A percentile compares a stretch with the other conserved stretches of the same genome.
These are phyloP conservation scores for Globisporangium sylvaticum DNA, from an alignment of 352 stramenopile species.

Conservation along the genomic window DNA sequence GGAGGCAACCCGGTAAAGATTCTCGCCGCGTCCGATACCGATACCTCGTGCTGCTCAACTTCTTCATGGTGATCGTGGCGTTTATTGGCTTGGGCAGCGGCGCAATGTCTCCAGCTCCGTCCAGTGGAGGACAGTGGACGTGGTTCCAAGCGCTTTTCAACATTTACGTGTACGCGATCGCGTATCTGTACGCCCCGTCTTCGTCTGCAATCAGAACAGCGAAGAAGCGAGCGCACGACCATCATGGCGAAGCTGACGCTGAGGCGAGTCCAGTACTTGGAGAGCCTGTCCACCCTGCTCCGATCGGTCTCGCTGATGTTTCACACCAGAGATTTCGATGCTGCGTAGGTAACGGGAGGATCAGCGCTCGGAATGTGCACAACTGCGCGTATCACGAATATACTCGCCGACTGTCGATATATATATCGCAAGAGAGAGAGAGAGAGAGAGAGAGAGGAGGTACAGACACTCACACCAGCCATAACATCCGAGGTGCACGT, in stretches of 20 bases:
- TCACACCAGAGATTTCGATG: neutral
- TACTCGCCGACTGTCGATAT: too few relatives aligned
- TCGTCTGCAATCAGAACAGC: constrained; percentile 27
- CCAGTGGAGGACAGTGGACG: constrained; percentile 47
- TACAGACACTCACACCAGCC: too few relatives aligned
- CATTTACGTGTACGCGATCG: constrained; percentile 50
- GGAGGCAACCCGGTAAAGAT: constrained; percentile 47
- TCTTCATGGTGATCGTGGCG: constrained; percentile 45
- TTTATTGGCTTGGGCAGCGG: constrained; percentile 39
- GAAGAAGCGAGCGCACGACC: constrained; percentile 18
- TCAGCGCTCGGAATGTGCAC: too few relatives aligned
- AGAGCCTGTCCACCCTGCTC: neutral
- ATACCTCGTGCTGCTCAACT: constrained; percentile 42
- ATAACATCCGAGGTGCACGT: too few relatives aligned
- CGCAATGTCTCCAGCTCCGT: constrained; percentile 40
- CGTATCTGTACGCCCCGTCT: constrained; percentile 56
- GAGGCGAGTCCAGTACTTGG: constrained; percentile 23
- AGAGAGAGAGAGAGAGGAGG: too few relatives aligned
- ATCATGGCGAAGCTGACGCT: constrained; percentile 18
- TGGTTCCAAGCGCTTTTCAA: constrained; percentile 53
- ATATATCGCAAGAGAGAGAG: too few relatives aligned
- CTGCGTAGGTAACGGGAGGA: constrained; percentile 1
- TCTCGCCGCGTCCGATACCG: constrained; percentile 40
- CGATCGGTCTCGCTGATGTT: constrained; percentile 9
- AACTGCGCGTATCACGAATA: too few relatives aligned